Evolutionary conservation across 768 basidiomycete genomes (phyloP), one percentile per base, ranked within the genome.

Genomic region (Polyporus arcularius): DNA sequence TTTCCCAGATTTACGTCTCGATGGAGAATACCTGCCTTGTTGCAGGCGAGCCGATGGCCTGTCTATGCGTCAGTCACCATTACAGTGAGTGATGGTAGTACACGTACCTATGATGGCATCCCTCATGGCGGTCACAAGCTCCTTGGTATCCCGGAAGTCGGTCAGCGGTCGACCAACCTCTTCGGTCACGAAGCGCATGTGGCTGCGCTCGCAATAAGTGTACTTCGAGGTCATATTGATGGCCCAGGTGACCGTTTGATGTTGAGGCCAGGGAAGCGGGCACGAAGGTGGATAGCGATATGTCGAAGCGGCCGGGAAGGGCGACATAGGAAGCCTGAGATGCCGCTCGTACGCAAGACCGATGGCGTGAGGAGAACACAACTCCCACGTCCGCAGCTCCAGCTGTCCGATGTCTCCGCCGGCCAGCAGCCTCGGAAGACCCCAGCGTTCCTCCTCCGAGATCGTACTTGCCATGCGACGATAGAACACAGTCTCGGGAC

Each of bases 1-100:
- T 65, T 65, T n/a, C 65, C 65, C 2, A 59, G 40, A 35, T 61
- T 65, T 21, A 65, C 40, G 45, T 65, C 65, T 9, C 65, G 58
- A 46, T 65, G 65, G 12, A 65, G 32, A 9, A 65, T 32, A 12
- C 55, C 45, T 1, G 58, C 58, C 15, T 55, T 38, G 14, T 51
- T 12, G 32, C 49, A 62, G 8, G 58, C 61, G 0, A 32, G 42
- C 3, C 38, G 30, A 31, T 65, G 64, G 0, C 64, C 64, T 65
- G 14, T 26, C 41, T 28, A 53, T 21, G 43, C 16, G 50, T 32
- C 1, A 48, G 3, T 10, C 4, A 5, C 32, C 9, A 21, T 2
- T 40, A 21, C 12, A 4, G 15, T 14, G 45, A 51, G 21, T 18
- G 35, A 6, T 7, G 35, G 35, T 11, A 11, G 8, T 31, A 4